Evolutionary conservation across 176 grass and related monocot genomes (phyloP), one percentile per base, ranked within the genome.

Genomic region (Hordeum marinum): DNA sequence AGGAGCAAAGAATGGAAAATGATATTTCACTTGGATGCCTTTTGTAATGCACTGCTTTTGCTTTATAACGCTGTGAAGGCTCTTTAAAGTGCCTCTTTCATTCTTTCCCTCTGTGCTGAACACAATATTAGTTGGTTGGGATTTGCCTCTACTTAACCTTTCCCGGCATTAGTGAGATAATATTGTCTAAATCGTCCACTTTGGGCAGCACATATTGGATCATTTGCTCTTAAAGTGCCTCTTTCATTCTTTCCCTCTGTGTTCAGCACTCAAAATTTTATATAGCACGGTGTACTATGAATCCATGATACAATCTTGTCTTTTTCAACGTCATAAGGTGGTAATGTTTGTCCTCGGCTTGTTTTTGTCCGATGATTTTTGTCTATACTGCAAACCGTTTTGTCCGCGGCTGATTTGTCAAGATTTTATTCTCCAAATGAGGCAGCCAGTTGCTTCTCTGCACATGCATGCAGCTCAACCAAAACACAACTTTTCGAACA

Each of bases 371-470:
- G 8, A 75, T 41, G 14, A 41, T 45, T 36, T 27, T 81, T 89
- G 78, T 82, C 64, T 11, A 42, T 42, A 25, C 3, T 1, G 9
- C 11, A 1, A 8, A 13, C 23, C 50, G 4, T 54, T 77, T 85
- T 81, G 27, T 75, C 70, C 31, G 10, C 15, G 39, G 50, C 50
- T 31, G 6, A 11, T 77, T 78, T 77, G 78, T 84, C 2, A 3
- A 72, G 63, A 86, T 82, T 82, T 90, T 64, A 21, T 78, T 90
- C 83, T 8, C 52, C 17, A 42, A 55, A 63, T 71, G 75, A 6
- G 66, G 34, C 66, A 68, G 17, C 18, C 29, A 26, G 26, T 72
- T 13, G 69, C 82, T 61, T 76, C 58, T 68, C 17, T 39, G 48
- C 46, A 57, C 77, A 59, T 57, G 54, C 77, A 45, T 68, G 77